These are phyloP conservation scores for Handroanthus guayacan DNA, from an alignment of 257 asterid genomes.

Conservation along the genomic window DNA sequence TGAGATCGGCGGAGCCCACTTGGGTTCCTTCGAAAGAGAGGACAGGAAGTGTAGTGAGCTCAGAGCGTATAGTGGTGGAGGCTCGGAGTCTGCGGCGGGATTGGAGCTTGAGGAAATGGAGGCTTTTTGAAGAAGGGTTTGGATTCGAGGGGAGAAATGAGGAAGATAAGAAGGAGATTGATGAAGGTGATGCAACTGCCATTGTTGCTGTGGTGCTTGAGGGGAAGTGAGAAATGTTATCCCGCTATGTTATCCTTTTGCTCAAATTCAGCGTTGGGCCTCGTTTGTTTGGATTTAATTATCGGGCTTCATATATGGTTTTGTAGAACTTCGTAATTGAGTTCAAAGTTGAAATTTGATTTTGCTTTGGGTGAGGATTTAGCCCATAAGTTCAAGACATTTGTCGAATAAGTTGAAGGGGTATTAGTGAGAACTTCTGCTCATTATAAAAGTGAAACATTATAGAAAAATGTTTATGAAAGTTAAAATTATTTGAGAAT, in stretches of 20 bases:
- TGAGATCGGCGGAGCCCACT: conserved; percentile 79
- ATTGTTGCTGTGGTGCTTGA: conserved; percentile 37
- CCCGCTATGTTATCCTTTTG: conserved; percentile 29
- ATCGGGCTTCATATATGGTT: not conserved
- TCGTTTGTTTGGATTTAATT: not conserved
- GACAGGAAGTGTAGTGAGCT: conserved; percentile 75
- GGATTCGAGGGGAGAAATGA: conserved; percentile 60
- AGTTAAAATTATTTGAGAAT: no score
- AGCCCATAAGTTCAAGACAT: no score
- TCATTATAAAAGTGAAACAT: no score
- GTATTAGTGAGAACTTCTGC: no score
- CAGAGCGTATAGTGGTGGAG: conserved; percentile 47
- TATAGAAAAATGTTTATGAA: no score
- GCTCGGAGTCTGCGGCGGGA: conserved; percentile 27
- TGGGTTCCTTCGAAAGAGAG: conserved; percentile 81
- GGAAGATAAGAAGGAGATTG: conserved; percentile 75
- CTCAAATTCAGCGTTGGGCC: not conserved
- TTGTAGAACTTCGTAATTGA: not conserved
- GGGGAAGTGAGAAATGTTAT: conserved; percentile 33
- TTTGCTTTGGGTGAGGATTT: not conserved
- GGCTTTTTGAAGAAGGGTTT: conserved; percentile 40
- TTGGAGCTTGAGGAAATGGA: conserved; percentile 41
- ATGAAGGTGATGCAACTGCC: conserved; percentile 60
- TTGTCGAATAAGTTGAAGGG: no score
- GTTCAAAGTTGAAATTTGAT: not conserved